Base-by-base conservation (phyloP, 208 protist species). In the Trypanosoma cruzi region DNA sequence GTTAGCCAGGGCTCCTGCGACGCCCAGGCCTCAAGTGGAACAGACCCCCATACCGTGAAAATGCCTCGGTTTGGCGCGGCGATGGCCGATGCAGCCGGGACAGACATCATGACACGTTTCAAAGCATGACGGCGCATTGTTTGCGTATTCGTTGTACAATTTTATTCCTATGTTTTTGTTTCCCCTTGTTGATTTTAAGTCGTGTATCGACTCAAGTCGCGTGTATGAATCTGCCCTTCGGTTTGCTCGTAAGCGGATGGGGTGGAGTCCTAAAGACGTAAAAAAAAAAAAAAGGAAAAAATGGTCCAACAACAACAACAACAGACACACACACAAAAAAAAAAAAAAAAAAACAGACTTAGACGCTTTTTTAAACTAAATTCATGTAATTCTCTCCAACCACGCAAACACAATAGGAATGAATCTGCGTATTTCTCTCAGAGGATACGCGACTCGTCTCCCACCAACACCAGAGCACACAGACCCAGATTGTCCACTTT, bases 1-100 rank as follows among this genome's bases (percentile, higher is more conserved):
- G 85, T 84, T 49, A 93, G 60, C 86, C 88, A 94, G 60, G 79
- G 80, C 74, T 90, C 81, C 61, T 84, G 77, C 60, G 64, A 73
- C 2, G 84, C 77, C 82, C 80, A 87, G 8, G 26, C 29, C 65
- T 96, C 90, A 42, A 70, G 69, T 26, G 85, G 79, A 5, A 93
- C 75, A 54, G 83, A 85, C 66, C 66, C 88, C 88, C 87, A 96
- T 10, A 79, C 89, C 14, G 86, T 96, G 81, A 94, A 96, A 72
- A 96, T 90, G 53, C 58, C 40, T 50, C 90, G 87, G 14, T 54
- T n/a, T 13, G 77, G 64, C 16, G n/a, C 73, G 8, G 36, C 34
- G n/a, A 74, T 18, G 8, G 58, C 55, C 28, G 64, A 50, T 37
- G 61, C 58, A 18, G 53, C 52, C 53, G 54, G 37, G 11, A 75